phyloP scores from a whole-genome alignment of 768 basidiomycete species.

The Cantharellus cinnabarinus region DNA sequence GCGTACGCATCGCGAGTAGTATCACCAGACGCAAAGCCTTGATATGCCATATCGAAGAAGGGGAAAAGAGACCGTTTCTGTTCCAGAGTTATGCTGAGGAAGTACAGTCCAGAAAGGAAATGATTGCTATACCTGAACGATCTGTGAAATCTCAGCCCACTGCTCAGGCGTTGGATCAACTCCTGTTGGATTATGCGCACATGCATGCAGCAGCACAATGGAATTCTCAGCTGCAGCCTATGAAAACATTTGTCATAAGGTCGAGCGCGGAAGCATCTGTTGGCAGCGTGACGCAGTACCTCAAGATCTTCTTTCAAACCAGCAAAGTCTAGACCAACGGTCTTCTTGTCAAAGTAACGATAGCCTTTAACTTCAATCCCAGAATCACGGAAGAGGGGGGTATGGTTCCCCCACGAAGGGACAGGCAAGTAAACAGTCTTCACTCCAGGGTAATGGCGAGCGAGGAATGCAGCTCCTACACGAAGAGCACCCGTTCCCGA shows the following conservation, averaged over 20 bases:
- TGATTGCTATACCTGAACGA: slow-evolving; percentile 33
- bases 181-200: slow-evolving; percentile 87
- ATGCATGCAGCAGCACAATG: slow-evolving; percentile 83
- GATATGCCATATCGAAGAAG: slow-evolving; percentile 99
- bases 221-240: slow-evolving; percentile 55
- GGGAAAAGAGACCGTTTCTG: slow-evolving; percentile 76
- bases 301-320: slow-evolving; percentile 74
- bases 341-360: slow-evolving; percentile 84
- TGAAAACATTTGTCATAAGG: slow-evolving; percentile 6
- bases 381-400: slow-evolving; percentile 37
- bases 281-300: slow-evolving; percentile 22
- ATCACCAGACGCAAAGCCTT: slow-evolving; percentile 92
- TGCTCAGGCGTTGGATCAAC: slow-evolving; percentile 86
- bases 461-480: slow-evolving; percentile 83
- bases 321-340: slow-evolving; percentile 79
- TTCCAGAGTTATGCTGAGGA: slow-evolving; percentile 2
- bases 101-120: not conserved
- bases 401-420: slow-evolving; percentile 97
- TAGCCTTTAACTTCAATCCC: slow-evolving; percentile 85
- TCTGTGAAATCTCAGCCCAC: slow-evolving; percentile 77
- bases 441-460: slow-evolving; percentile 67
- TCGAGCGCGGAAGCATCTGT: not conserved
- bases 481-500: slow-evolving; percentile 96
- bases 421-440: slow-evolving; percentile 79
- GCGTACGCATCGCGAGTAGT: slow-evolving; percentile 85